Conservation (phyloP, 495 filamentous ascomycete species). For the Opeltia flavorubescens region DNA sequence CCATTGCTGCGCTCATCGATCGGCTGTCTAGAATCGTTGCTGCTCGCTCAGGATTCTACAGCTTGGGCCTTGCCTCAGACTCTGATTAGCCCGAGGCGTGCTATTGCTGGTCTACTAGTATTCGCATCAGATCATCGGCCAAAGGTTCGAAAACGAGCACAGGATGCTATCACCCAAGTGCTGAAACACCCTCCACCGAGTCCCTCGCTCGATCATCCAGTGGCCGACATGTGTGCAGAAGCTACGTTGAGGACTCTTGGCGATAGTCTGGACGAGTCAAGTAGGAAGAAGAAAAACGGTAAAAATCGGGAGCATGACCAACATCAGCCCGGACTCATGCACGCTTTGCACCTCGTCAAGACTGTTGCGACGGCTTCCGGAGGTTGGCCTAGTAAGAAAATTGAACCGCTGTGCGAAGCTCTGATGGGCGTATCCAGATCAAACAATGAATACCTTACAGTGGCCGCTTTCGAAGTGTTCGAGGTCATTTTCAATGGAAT, state of each 20-base stretch:
- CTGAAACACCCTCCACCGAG: slow-evolving; percentile 73
- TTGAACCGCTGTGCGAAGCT: slow-evolving; percentile 78
- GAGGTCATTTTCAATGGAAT: slow-evolving; percentile 89
- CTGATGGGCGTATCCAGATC: slow-evolving; percentile 75
- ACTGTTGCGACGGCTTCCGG: slow-evolving; percentile 70
- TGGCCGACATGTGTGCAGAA: slow-evolving; percentile 89
- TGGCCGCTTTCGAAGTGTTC: slow-evolving; percentile 92
- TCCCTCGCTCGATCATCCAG: slow-evolving; percentile 83
- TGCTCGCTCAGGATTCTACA: slow-evolving; percentile 73
- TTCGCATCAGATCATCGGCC: slow-evolving; percentile 78
- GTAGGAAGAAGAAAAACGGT: slow-evolving; percentile 58
- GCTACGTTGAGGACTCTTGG: slow-evolving; percentile 63
- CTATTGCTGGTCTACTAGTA: slow-evolving; percentile 70
- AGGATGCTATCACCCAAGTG: slow-evolving; percentile 75
- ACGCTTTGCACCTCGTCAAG: slow-evolving; percentile 82
- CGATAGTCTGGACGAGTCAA: slow-evolving; percentile 47
- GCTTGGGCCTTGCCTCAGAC: slow-evolving; percentile 77
- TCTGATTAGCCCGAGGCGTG: slow-evolving; percentile 76
- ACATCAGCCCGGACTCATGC: slow-evolving; percentile 73
- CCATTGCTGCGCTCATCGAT: slow-evolving; percentile 79
- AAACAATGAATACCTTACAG: slow-evolving; percentile 86
- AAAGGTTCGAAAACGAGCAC: slow-evolving; percentile 88
- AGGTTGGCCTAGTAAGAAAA: slow-evolving; percentile 95
- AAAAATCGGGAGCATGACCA: slow-evolving; percentile 33
- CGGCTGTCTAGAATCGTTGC: slow-evolving; percentile 76